Evolutionary conservation across 2,329 filamentous ascomycete genomes (phyloP).

Genomic region (Hysterium pulicare): DNA sequence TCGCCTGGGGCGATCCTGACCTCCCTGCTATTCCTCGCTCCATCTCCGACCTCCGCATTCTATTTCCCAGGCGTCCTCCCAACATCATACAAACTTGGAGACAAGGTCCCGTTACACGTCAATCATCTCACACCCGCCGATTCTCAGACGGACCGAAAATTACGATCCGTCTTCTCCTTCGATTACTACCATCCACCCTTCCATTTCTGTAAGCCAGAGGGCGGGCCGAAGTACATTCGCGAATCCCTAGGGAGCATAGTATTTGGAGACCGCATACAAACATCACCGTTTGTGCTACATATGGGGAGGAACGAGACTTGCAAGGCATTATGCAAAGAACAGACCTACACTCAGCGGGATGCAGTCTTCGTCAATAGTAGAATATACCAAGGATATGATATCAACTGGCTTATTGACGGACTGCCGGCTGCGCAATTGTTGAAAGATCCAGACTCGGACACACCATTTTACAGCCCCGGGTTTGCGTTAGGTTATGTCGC

Average conservation of each 20-base stretch:
- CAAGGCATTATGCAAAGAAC: conserved; percentile 69
- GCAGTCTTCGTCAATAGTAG: conserved; percentile 77
- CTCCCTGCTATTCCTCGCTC: conserved; percentile 36
- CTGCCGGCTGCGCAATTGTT: conserved; percentile 85
- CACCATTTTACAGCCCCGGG: conserved; percentile 84
- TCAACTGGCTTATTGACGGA: conserved; percentile 96
- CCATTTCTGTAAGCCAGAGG: conserved; percentile 79
- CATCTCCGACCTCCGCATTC: conserved; percentile 60
- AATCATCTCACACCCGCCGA: conserved; percentile 88
- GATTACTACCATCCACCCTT: conserved; percentile 92
- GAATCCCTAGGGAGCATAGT: conserved; percentile 94
- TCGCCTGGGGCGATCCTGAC: conserved; percentile 26
- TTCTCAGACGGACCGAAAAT: conserved; percentile 69
- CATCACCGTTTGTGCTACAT: conserved; percentile 85
- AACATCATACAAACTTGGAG: conserved; percentile 79
- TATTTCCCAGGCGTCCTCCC: conserved; percentile 96
- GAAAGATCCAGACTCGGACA: conserved; percentile 69
- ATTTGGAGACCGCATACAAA: conserved; percentile 95
- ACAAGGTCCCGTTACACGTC: conserved; percentile 81
- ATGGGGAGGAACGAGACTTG: conserved; percentile 88
- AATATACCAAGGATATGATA: conserved; percentile 81
- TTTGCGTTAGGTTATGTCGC: conserved; percentile 70
- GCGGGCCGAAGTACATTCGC: conserved; percentile 72
- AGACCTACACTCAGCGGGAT: conserved; percentile 62
- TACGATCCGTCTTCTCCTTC: conserved; percentile 91